phyloP scores from a whole-genome alignment of 768 basidiomycete species.

The Saitozyma sp. region DNA sequence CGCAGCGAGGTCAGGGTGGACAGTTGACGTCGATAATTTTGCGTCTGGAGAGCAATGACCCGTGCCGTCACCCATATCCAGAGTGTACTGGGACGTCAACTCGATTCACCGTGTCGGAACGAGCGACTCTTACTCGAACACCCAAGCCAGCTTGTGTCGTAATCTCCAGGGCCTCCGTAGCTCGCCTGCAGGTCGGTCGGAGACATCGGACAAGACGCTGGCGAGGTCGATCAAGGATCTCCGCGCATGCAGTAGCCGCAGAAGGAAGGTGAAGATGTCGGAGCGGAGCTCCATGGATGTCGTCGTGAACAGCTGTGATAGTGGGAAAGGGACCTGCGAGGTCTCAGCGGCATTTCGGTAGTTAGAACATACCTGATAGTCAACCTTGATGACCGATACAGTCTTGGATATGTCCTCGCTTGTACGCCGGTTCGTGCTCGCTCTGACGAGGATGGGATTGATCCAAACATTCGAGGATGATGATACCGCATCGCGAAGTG shows the following conservation, averaged over 20 bases:
- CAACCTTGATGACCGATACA: background rate
- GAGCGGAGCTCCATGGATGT: constrained; percentile 36
- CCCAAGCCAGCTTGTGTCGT: constrained; percentile 24
- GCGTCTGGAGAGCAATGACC: constrained; percentile 24
- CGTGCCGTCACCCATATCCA: constrained; percentile 28
- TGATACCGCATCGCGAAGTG: constrained; percentile 29
- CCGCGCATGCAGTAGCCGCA: constrained; percentile 32
- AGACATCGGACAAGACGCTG: constrained; percentile 1
- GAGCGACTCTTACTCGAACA: constrained; percentile 22
- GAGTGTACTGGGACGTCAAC: constrained; percentile 15
- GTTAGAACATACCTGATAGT: constrained; percentile 16
- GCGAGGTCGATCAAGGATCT: background rate
- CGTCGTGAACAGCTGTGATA: constrained; percentile 39
- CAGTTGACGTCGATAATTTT: constrained; percentile 16
- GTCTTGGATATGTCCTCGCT: background rate
- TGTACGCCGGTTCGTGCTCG: no score
- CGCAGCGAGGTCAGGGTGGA: constrained; percentile 20
- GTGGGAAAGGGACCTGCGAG: constrained; percentile 41
- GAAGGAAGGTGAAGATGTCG: constrained; percentile 38
- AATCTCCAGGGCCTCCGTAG: constrained; percentile 1
- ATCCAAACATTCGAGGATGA: constrained; percentile 14
- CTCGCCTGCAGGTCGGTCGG: constrained; percentile 7
- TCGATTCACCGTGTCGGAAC: background rate
- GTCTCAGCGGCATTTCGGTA: background rate
- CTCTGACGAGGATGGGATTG: no score